Conservation (phyloP, 2,329 filamentous ascomycete species). For the Exserohilum turcica region DNA sequence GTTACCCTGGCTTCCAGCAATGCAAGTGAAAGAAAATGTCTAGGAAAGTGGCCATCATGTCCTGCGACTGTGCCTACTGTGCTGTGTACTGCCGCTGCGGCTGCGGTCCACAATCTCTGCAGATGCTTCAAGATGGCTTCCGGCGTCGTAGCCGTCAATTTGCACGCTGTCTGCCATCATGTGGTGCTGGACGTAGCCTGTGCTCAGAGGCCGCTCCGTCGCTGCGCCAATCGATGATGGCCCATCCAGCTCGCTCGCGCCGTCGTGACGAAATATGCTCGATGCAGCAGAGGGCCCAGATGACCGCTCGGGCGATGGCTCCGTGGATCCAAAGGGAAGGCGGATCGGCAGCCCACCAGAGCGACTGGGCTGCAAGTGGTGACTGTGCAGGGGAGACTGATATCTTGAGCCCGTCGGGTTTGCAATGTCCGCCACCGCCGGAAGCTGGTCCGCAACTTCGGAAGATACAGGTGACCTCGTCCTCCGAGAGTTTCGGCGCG, state of each 20-base stretch:
- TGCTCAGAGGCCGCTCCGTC: slow-evolving; percentile 42
- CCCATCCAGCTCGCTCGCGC: slow-evolving; percentile 23
- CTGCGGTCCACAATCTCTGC: slow-evolving; percentile 47
- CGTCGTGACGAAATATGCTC: slow-evolving; percentile 38
- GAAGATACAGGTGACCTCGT: slow-evolving; percentile 38
- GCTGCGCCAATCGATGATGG: slow-evolving; percentile 24
- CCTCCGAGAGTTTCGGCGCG: slow-evolving; percentile 71
- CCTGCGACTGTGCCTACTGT: slow-evolving; percentile 27
- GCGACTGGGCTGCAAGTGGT: slow-evolving; percentile 36
- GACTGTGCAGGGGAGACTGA: slow-evolving; percentile 15
- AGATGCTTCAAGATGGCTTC: slow-evolving; percentile 41
- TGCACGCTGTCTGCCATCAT: slow-evolving; percentile 47
- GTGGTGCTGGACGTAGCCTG: slow-evolving; percentile 48
- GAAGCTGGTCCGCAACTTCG: slow-evolving; percentile 33
- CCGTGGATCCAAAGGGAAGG: slow-evolving; percentile 45
- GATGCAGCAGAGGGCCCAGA: slow-evolving; percentile 43
- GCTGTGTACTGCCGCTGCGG: slow-evolving; percentile 41
- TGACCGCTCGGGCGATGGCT: slow-evolving; percentile 45
- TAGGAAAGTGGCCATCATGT: slow-evolving; percentile 7
- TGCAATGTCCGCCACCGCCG: slow-evolving; percentile 33
- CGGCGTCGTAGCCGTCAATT: slow-evolving; percentile 35
- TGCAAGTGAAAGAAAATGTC: slow-evolving; percentile 9
- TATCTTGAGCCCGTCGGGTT: slow-evolving; percentile 22
- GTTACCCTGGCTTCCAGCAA: not conserved
- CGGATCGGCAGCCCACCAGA: slow-evolving; percentile 36